These are phyloP conservation scores for Neofusicoccum kwambonambiense DNA, from an alignment of 2,329 filamentous ascomycete genomes.

Conservation along the genomic window DNA sequence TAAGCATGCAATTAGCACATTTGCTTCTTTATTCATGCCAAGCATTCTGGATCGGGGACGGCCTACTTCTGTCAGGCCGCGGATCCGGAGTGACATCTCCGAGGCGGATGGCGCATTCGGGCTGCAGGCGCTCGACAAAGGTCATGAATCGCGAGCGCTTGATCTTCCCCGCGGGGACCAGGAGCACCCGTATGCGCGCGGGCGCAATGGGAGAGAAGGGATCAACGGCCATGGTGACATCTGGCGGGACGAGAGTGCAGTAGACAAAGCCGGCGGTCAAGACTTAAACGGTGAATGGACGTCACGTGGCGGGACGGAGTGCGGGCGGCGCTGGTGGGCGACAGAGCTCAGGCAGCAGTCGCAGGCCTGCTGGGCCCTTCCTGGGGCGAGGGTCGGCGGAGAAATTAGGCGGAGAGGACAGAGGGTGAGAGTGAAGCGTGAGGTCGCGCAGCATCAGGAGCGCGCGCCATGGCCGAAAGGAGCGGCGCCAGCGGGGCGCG, in stretches of 20 bases:
- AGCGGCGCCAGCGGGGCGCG: background rate
- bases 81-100: conserved; percentile 84
- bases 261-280: conserved; percentile 12
- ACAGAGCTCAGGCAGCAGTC: background rate
- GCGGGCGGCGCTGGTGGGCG: background rate
- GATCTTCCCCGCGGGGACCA: conserved; percentile 84
- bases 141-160: conserved; percentile 74
- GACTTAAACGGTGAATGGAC: conserved; percentile 19
- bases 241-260: conserved; percentile 23
- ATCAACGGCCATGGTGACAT: conserved; percentile 79
- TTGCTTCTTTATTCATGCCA: background rate
- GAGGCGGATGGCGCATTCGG: conserved; percentile 78
- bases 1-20: conserved; percentile 25
- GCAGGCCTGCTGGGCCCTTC: background rate
- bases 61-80: conserved; percentile 79
- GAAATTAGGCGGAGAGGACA: background rate
- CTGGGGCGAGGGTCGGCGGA: background rate
- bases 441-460: conserved; percentile 13
- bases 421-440: background rate
- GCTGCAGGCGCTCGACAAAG: conserved; percentile 75
- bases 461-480: conserved; percentile 9
- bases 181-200: conserved; percentile 82
- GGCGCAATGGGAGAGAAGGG: conserved; percentile 87
- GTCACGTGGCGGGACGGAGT: conserved; percentile 20
- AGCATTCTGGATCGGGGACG: conserved; percentile 19